A percentile compares a stretch with the other conserved stretches of the same genome.
phyloP scores from a whole-genome alignment of 441 rosid genomes.

The Gossypium laxum region DNA sequence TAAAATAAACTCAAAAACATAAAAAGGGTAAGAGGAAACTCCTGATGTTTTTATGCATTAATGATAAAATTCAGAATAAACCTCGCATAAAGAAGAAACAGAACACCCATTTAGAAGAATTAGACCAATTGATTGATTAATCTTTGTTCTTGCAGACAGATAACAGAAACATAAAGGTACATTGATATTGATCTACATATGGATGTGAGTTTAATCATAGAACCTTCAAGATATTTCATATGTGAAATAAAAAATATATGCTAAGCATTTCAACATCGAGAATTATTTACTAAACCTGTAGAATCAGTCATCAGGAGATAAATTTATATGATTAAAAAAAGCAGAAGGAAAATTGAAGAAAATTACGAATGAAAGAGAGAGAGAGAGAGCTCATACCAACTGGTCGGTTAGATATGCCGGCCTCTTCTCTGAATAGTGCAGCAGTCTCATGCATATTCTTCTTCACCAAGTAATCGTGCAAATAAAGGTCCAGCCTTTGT shows the following conservation, averaged over 20 bases:
- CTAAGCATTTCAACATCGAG: not conserved
- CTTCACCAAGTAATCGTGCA: slow-evolving; percentile 46
- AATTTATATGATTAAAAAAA: not conserved
- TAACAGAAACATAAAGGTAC: not conserved
- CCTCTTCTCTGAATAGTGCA: slow-evolving; percentile 33
- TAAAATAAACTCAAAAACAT: not conserved
- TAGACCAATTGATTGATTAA: not conserved
- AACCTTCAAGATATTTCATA: not conserved
- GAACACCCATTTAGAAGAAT: not conserved
- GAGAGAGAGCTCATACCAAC: slow-evolving; percentile 27
- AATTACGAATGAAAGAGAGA: not conserved
- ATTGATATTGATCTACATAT: not conserved
- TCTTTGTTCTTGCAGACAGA: slow-evolving; percentile 2
- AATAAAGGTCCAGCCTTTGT: slow-evolving; percentile 38
- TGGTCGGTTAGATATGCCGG: slow-evolving; percentile 23
- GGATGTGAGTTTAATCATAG: not conserved
- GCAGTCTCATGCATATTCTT: slow-evolving; percentile 36
- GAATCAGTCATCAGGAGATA: not conserved
- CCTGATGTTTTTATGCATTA: not conserved
- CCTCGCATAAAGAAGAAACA: not conserved
- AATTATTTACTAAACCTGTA: not conserved
- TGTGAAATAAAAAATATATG: not conserved
- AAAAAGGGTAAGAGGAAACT: not conserved
- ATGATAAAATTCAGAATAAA: not conserved
- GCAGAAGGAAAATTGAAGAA: not conserved